Percentiles rank a stretch among this genome's conserved stretches.
phyloP scores from a whole-genome alignment of 73 alveolate species.

The Breviolum minutum region DNA sequence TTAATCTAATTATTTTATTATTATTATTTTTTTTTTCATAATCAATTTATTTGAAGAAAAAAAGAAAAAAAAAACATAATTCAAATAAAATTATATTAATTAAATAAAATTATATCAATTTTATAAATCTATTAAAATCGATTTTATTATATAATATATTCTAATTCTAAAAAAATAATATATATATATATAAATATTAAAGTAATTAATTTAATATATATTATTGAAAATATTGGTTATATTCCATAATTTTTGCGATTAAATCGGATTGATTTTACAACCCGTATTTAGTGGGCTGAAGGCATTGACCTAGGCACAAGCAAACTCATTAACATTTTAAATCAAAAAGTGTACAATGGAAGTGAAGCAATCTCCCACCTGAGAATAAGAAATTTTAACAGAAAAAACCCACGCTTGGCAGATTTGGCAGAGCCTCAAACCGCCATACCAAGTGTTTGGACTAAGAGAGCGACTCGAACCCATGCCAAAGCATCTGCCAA shows the following conservation, averaged over 20 bases:
- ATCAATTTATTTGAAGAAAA: no score
- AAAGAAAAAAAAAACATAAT: no score
- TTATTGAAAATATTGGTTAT: neutral
- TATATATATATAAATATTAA: neutral
- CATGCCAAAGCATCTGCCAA: conserved; percentile 56
- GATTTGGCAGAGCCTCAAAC: no score
- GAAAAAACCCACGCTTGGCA: neutral
- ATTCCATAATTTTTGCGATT: neutral
- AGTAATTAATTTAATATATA: neutral
- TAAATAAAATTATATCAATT: neutral
- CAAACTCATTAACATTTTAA: neutral
- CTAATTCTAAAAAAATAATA: neutral
- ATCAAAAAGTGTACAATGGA: no score
- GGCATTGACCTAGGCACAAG: conserved; percentile 38
- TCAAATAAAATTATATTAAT: no score
- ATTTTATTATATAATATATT: neutral
- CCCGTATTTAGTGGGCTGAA: conserved; percentile 55
- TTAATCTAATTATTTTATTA: no score
- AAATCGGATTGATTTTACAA: conserved; percentile 29
- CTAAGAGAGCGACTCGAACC: conserved; percentile 4
- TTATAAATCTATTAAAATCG: no score
- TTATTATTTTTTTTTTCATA: no score
- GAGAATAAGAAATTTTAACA: neutral
- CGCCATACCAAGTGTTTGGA: neutral
- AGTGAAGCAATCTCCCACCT: no score